Conservation (phyloP, 139 green algal species). For the Chlamydomonas sphaeroides region DNA sequence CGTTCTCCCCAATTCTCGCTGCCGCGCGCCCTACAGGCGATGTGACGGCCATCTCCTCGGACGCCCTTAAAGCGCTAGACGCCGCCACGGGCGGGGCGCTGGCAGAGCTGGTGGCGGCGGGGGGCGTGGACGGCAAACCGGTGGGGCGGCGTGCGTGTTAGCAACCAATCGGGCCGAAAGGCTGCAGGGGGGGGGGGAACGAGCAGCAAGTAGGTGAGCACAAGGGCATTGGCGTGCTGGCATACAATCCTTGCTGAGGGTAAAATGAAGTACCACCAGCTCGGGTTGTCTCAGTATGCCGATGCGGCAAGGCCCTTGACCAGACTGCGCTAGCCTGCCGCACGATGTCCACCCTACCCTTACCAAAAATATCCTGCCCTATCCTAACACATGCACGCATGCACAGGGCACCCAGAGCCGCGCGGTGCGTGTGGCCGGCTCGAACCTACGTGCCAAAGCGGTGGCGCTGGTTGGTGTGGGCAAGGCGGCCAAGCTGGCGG, state of each 20-base stretch:
- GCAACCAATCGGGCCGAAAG: no score
- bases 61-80: constrained; percentile 66
- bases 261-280: no score
- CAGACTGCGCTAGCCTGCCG: no score
- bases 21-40: constrained; percentile 42
- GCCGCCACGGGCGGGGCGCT: constrained; percentile 56
- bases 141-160: constrained; percentile 32
- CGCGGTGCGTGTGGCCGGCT: constrained; percentile 20
- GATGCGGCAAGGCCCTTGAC: no score
- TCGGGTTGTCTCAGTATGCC: no score
- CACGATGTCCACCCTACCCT: no score
- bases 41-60: constrained; percentile 53
- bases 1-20: no score
- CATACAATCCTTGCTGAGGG: no score
- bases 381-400: no score
- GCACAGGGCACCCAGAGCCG: constrained; percentile 9
- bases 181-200: background rate
- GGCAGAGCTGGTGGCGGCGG: constrained; percentile 62
- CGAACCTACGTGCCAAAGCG: constrained; percentile 31
- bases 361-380: no score
- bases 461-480: constrained; percentile 83
- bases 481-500: constrained; percentile 54
- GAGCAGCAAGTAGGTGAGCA: no score
- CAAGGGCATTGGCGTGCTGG: no score
- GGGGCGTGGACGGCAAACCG: constrained; percentile 82